phyloP scores from a whole-genome alignment of 345 rosid genomes.

The Camelina hispida region DNA sequence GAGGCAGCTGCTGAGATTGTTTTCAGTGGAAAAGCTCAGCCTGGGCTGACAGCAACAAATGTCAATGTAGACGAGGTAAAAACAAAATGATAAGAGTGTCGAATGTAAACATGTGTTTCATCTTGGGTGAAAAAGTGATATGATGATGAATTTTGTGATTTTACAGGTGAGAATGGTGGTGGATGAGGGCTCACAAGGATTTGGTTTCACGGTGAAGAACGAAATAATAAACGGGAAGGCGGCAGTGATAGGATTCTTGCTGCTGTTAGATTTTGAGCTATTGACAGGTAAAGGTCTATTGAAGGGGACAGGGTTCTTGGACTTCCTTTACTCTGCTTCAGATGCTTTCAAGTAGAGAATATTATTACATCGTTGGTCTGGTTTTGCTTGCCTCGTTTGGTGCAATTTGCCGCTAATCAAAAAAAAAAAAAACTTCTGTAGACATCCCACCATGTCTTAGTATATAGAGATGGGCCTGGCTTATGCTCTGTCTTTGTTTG shows the following conservation, averaged over 20 bases:
- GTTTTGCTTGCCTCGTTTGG: slow-evolving; percentile 19
- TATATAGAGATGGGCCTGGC: slow-evolving; percentile 31
- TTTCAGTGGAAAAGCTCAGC: slow-evolving; percentile 92
- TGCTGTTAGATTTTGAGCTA: slow-evolving; percentile 88
- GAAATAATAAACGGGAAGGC: slow-evolving; percentile 94
- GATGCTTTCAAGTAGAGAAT: slow-evolving; percentile 65
- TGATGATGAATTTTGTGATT: slow-evolving; percentile 31
- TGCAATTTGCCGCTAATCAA: slow-evolving; percentile 15
- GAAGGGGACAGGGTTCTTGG: slow-evolving; percentile 92
- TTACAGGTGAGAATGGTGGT: slow-evolving; percentile 91
- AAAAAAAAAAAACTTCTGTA: slow-evolving; percentile 23
- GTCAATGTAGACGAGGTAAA: slow-evolving; percentile 92
- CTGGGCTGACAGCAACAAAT: slow-evolving; percentile 81
- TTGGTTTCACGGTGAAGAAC: slow-evolving; percentile 78
- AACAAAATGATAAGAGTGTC: background rate
- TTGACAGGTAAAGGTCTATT: slow-evolving; percentile 93
- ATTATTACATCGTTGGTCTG: slow-evolving; percentile 21
- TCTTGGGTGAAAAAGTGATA: slow-evolving; percentile 11
- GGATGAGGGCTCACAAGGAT: slow-evolving; percentile 70
- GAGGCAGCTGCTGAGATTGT: slow-evolving; percentile 88
- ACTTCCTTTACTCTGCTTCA: slow-evolving; percentile 71
- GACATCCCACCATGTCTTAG: slow-evolving; percentile 28
- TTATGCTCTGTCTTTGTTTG: slow-evolving; percentile 26
- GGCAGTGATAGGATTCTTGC: slow-evolving; percentile 83
- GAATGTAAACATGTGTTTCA: slow-evolving; percentile 6